Percentiles rank a stretch among this genome's conserved stretches.
Evolutionary conservation across 2,329 filamentous ascomycete genomes (phyloP).

Genomic region (Xylariaceae sp.): DNA sequence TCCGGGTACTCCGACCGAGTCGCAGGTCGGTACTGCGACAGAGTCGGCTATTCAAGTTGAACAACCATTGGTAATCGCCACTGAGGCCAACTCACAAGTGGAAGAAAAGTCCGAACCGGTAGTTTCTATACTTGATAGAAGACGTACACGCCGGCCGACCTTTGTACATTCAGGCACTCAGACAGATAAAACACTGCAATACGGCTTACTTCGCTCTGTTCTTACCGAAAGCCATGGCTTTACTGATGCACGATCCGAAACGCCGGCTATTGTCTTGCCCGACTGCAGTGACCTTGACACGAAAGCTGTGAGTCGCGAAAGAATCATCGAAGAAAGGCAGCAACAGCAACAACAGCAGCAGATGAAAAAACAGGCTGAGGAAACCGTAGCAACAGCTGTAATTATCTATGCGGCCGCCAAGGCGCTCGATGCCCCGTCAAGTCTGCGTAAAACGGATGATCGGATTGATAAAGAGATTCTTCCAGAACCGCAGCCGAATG

Average conservation of each 20-base stretch:
- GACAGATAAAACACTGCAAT: conserved; percentile 22
- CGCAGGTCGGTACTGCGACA: not conserved
- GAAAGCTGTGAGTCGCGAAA: conserved; percentile 37
- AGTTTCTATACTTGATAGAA: conserved; percentile 14
- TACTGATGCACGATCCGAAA: conserved; percentile 34
- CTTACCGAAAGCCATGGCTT: conserved; percentile 1
- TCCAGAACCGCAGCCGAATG: conserved; percentile 8
- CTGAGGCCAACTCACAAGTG: conserved; percentile 2
- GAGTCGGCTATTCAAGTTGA: not conserved
- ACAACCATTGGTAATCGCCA: not conserved
- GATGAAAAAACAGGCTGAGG: conserved; percentile 42
- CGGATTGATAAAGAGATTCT: conserved; percentile 23
- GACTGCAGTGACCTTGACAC: conserved; percentile 36
- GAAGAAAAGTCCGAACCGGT: not conserved
- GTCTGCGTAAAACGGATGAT: conserved; percentile 14
- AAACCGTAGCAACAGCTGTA: conserved; percentile 49
- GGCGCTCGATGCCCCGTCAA: conserved; percentile 39
- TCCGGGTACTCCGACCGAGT: not conserved
- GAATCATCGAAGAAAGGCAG: conserved; percentile 41
- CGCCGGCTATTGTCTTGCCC: conserved; percentile 44
- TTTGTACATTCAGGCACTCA: conserved; percentile 29
- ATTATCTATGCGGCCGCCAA: conserved; percentile 49
- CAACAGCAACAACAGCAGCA: conserved; percentile 30
- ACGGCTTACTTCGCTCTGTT: not conserved
- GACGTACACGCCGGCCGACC: conserved; percentile 17